These are phyloP conservation scores for Paraglomus occultum DNA, from an alignment of 192 early-diverging fungal genomes.

Conservation along the genomic window DNA sequence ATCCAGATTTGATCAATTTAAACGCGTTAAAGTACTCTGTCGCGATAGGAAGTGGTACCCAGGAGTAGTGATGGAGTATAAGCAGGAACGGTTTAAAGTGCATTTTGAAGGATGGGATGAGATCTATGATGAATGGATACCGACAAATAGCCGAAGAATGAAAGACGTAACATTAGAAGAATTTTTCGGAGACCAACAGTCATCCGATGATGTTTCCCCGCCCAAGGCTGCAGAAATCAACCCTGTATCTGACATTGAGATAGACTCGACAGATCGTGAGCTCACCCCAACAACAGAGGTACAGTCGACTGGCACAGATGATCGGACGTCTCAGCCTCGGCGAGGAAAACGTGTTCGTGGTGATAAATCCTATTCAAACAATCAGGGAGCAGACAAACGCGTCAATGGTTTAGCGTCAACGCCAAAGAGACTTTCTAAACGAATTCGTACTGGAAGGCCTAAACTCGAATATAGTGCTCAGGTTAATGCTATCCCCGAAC, in stretches of 20 bases:
- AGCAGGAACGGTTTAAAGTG: slow-evolving; percentile 43
- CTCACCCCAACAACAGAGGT: background rate
- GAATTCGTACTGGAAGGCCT: too few relatives aligned
- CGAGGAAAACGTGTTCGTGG: background rate
- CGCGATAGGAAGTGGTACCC: slow-evolving; percentile 49
- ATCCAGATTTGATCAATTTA: slow-evolving; percentile 36
- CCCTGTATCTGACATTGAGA: background rate
- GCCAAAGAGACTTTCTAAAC: background rate
- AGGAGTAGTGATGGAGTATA: slow-evolving; percentile 40
- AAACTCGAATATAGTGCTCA: too few relatives aligned
- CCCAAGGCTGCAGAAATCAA: background rate
- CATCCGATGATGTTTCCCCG: background rate
- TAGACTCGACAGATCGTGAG: background rate
- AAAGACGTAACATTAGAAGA: slow-evolving; percentile 28
- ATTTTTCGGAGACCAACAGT: background rate
- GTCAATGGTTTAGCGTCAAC: background rate
- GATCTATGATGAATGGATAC: slow-evolving; percentile 55
- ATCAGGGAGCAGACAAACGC: background rate
- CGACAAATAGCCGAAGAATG: slow-evolving; percentile 46
- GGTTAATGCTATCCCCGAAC: too few relatives aligned
- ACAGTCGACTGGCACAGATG: background rate
- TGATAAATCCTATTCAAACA: background rate
- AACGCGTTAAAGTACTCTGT: slow-evolving; percentile 44
- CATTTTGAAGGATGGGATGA: slow-evolving; percentile 54
- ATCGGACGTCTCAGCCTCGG: background rate